These are phyloP conservation scores for Coelastrella sp. DNA, from an alignment of 139 green algal genomes.

Conservation along the genomic window DNA sequence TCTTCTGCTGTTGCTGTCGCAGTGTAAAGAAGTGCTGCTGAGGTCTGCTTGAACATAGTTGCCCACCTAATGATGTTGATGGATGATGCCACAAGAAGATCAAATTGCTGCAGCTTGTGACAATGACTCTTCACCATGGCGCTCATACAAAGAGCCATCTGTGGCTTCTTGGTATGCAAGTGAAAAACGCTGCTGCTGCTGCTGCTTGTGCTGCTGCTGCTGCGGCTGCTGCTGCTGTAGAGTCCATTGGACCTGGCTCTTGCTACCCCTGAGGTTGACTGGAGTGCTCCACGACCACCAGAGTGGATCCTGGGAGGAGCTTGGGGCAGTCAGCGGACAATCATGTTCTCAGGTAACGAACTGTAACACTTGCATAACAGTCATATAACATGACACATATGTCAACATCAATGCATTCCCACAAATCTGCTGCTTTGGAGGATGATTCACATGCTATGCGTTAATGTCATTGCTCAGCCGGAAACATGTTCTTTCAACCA, in stretches of 20 bases:
- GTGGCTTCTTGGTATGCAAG: no score
- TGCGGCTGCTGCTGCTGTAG: neutral
- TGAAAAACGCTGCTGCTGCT: no score
- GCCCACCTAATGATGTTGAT: no score
- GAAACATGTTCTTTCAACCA: no score
- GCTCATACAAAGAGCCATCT: no score
- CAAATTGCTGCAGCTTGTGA: no score
- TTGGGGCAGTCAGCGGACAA: constrained; percentile 67
- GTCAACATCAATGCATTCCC: neutral
- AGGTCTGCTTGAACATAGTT: no score
- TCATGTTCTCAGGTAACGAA: constrained; percentile 72
- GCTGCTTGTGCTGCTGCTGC: no score
- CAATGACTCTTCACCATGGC: no score
- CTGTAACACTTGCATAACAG: neutral
- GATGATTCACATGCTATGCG: no score
- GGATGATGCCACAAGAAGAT: no score
- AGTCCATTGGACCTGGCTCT: constrained; percentile 49
- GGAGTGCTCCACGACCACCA: constrained; percentile 43
- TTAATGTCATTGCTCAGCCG: no score
- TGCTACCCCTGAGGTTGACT: constrained; percentile 56
- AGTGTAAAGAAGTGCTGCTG: neutral
- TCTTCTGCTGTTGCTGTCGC: constrained; percentile 12
- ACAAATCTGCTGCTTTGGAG: constrained; percentile 6
- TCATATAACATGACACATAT: neutral
- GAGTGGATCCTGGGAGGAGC: constrained; percentile 53